phyloP scores from a whole-genome alignment of 1,284 basidiomycete genomes.

The Malassezia arunalokei region DNA sequence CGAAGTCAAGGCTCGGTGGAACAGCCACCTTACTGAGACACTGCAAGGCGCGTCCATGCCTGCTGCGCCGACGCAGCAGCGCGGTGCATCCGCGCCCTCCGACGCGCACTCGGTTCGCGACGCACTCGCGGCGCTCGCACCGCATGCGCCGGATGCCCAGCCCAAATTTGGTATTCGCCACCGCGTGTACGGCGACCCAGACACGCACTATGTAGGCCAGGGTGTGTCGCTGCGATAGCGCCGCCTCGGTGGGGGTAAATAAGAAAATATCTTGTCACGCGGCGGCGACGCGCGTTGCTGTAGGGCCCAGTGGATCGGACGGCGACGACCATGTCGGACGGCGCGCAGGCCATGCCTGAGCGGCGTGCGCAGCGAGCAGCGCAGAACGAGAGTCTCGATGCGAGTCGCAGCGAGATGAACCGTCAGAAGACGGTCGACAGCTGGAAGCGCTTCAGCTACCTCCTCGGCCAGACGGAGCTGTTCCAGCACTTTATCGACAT shows the following conservation, averaged over 20 bases:
- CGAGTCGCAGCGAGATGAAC: slow-evolving; percentile 30
- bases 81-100: neutral
- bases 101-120: neutral
- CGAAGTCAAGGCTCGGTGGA: slow-evolving; percentile 14
- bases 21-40: slow-evolving; percentile 1
- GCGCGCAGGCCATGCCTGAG: neutral
- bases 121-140: slow-evolving; percentile 11
- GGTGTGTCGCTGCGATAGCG: slow-evolving; percentile 13
- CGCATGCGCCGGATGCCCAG: slow-evolving; percentile 11
- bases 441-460: slow-evolving; percentile 42
- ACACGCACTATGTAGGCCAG: slow-evolving; percentile 16
- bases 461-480: slow-evolving; percentile 44
- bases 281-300: neutral
- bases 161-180: slow-evolving; percentile 12
- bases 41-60: neutral
- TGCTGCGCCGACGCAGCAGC: neutral
- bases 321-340: neutral
- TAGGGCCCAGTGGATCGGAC: slow-evolving; percentile 1
- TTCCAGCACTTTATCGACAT: slow-evolving; percentile 47
- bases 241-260: neutral
- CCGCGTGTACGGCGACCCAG: slow-evolving; percentile 10
- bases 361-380: slow-evolving; percentile 22
- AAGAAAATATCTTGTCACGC: slow-evolving; percentile 14
- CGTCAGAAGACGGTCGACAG: slow-evolving; percentile 40
- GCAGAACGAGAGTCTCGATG: slow-evolving; percentile 29